These are phyloP conservation scores for Xylaria longipes DNA, from an alignment of 495 filamentous ascomycete genomes.

Conservation along the genomic window DNA sequence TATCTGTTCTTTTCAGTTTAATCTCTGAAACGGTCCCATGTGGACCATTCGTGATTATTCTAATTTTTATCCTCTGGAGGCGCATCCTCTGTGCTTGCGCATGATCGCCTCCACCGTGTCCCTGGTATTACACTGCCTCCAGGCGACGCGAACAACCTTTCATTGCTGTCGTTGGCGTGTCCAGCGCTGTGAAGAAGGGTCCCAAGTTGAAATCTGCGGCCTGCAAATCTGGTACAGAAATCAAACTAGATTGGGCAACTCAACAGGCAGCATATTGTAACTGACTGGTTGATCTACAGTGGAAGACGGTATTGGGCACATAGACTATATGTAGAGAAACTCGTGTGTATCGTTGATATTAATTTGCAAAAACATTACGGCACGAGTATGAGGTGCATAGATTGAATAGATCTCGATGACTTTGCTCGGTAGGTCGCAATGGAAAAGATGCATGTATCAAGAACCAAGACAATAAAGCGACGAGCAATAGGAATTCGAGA, in stretches of 20 bases:
- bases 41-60: constrained; percentile 63
- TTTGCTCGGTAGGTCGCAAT: not conserved
- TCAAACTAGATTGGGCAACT: too few species aligned
- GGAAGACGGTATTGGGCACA: not conserved
- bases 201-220: too few species aligned
- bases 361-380: not conserved
- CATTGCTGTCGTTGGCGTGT: constrained; percentile 33
- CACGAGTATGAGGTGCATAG: not conserved
- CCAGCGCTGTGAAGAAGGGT: constrained; percentile 34
- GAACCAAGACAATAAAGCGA: not conserved
- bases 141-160: constrained; percentile 37
- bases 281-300: not conserved
- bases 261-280: not conserved
- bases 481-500: not conserved
- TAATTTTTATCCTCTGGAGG: constrained; percentile 65
- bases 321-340: not conserved
- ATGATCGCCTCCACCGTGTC: constrained; percentile 52
- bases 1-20: constrained; percentile 99
- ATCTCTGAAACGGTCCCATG: constrained; percentile 62
- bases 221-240: too few species aligned
- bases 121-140: constrained; percentile 41
- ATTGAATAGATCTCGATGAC: not conserved
- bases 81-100: constrained; percentile 74
- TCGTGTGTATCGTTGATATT: not conserved
- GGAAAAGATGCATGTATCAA: not conserved